phyloP scores from a whole-genome alignment of 2,329 filamentous ascomycete genomes.

The Cladophialophora immunda region DNA sequence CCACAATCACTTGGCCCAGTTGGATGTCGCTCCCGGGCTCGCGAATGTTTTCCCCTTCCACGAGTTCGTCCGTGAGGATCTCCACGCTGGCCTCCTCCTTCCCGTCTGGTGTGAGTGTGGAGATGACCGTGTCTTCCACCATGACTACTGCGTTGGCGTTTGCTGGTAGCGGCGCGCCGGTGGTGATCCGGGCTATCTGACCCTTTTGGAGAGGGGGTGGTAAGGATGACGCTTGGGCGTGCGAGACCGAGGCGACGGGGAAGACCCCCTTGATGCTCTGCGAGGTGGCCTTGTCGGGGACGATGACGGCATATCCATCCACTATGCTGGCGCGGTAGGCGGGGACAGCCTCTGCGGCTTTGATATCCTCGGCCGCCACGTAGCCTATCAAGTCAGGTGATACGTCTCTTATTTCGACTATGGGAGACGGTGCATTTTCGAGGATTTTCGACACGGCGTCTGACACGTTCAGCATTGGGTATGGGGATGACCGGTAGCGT shows the following conservation, averaged over 20 bases:
- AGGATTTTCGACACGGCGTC: conserved; percentile 78
- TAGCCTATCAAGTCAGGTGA: conserved; percentile 71
- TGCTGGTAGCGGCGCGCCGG: conserved; percentile 86
- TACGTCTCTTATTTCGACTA: conserved; percentile 68
- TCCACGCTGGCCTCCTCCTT: conserved; percentile 87
- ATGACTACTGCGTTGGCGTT: conserved; percentile 93
- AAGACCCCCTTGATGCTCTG: conserved; percentile 76
- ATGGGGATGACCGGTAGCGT: conserved; percentile 85
- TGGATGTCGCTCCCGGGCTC: conserved; percentile 89
- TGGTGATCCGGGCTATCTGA: conserved; percentile 89
- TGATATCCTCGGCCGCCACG: conserved; percentile 84
- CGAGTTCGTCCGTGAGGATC: conserved; percentile 79
- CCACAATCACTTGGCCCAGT: conserved; percentile 73
- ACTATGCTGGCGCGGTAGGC: conserved; percentile 96
- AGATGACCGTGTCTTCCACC: conserved; percentile 91
- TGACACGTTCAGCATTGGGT: conserved; percentile 86
- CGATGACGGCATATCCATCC: conserved; percentile 90
- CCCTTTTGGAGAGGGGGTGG: conserved; percentile 71
- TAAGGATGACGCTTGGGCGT: conserved; percentile 77
- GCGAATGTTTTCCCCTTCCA: conserved; percentile 84
- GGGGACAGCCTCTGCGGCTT: conserved; percentile 82
- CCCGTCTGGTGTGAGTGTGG: conserved; percentile 69
- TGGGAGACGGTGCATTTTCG: conserved; percentile 73
- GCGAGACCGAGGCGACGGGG: conserved; percentile 85
- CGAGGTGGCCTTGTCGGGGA: conserved; percentile 48